phyloP scores from a whole-genome alignment of 192 early-diverging fungal species.

The Backusella australiensis region DNA sequence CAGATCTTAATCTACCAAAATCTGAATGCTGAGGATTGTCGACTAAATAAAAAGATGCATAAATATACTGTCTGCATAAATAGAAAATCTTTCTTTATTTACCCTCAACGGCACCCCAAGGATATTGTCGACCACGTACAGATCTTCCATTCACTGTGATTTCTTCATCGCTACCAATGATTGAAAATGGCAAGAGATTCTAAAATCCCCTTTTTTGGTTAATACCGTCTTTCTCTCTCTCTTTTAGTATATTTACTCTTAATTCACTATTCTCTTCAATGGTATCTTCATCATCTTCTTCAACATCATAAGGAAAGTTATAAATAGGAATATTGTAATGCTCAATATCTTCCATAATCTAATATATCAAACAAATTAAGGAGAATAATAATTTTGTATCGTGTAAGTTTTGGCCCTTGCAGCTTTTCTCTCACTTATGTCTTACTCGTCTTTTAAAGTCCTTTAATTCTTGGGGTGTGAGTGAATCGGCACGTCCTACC shows the following conservation, averaged over 20 bases:
- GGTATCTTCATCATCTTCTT: constrained; percentile 98
- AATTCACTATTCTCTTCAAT: constrained; percentile 98
- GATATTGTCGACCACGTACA: constrained; percentile 90
- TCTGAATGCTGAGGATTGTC: constrained; percentile 97
- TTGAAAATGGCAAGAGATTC: constrained; percentile 87
- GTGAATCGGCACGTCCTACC: constrained; percentile 91
- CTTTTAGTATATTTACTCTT: constrained; percentile 38
- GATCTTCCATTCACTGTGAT: constrained; percentile 80
- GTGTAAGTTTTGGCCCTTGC: constrained; percentile 20
- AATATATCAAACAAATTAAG: neutral
- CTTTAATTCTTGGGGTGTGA: constrained; percentile 81
- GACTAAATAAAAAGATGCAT: constrained; percentile 40
- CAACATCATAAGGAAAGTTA: constrained; percentile 91
- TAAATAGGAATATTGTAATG: constrained; percentile 96
- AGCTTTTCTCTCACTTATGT: neutral
- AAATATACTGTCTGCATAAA: neutral
- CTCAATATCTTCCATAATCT: constrained; percentile 95
- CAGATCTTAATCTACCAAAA: constrained; percentile 91
- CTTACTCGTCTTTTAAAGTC: constrained; percentile 80
- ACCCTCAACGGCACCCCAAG: constrained; percentile 94
- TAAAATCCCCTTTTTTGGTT: neutral
- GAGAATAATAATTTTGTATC: constrained; percentile 40
- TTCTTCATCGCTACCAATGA: constrained; percentile 94
- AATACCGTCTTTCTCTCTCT: neutral
- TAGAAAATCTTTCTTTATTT: neutral